Conservation (phyloP, 2,329 filamentous ascomycete genomes). For the Colletotrichum phormii region DNA sequence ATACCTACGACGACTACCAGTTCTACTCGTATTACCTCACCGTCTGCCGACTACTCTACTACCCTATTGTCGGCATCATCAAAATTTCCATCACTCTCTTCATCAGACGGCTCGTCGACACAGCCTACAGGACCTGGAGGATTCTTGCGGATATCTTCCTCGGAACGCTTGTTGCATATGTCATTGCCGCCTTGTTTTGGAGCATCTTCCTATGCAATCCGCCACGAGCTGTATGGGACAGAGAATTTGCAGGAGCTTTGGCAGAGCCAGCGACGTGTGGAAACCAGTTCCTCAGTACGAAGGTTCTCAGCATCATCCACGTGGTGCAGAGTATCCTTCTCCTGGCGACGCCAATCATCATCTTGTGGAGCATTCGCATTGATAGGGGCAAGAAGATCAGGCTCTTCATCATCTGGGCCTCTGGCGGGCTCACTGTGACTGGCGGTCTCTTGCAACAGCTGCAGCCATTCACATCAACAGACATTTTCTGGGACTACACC, state of each 20-base stretch:
- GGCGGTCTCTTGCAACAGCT: slow-evolving; percentile 43
- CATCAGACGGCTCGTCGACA: slow-evolving; percentile 33
- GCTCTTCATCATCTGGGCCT: slow-evolving; percentile 45
- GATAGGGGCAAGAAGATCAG: slow-evolving; percentile 41
- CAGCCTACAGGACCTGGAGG: slow-evolving; percentile 40
- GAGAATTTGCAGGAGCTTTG: slow-evolving; percentile 28
- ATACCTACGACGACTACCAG: slow-evolving; percentile 33
- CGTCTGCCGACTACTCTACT: slow-evolving; percentile 29
- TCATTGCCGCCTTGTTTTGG: slow-evolving; percentile 42
- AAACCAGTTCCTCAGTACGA: slow-evolving; percentile 34
- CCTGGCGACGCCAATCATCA: slow-evolving; percentile 44
- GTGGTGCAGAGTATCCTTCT: slow-evolving; percentile 46
- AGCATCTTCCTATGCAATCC: slow-evolving; percentile 42
- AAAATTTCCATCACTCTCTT: slow-evolving; percentile 37
- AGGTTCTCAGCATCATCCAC: slow-evolving; percentile 44
- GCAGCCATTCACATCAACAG: slow-evolving; percentile 12
- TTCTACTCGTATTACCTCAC: slow-evolving; percentile 30
- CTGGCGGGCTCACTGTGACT: slow-evolving; percentile 43
- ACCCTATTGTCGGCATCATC: slow-evolving; percentile 33
- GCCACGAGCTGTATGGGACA: slow-evolving; percentile 33
- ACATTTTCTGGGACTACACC: slow-evolving; percentile 39
- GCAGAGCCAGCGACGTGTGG: slow-evolving; percentile 10
- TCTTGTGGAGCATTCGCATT: slow-evolving; percentile 47
- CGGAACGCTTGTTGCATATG: slow-evolving; percentile 40
- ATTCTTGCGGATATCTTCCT: slow-evolving; percentile 45